Conservation (phyloP, 2,329 filamentous ascomycete genomes). For the Botryosphaeria dothidea region DNA sequence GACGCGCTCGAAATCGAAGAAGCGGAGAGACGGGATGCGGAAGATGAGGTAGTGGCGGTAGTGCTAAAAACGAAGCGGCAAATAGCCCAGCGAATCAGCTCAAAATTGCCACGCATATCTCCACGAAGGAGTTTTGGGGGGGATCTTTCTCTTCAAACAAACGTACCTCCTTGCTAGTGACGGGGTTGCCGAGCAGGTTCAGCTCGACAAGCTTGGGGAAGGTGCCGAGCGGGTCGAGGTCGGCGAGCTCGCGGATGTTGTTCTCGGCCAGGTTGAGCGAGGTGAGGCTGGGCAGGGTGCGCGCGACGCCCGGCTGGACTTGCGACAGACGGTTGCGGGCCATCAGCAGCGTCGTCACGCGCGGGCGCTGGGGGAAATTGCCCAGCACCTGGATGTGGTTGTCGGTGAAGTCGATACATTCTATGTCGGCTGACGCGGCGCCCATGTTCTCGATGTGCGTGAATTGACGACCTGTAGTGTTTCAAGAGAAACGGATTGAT, state of each 20-base stretch:
- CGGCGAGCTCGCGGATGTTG: conserved; percentile 77
- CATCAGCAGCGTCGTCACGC: conserved; percentile 82
- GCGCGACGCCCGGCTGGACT: conserved; percentile 75
- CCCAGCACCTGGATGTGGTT: conserved; percentile 89
- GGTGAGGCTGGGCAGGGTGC: conserved; percentile 76
- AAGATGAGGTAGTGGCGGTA: conserved; percentile 93
- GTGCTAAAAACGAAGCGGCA: too few relatives aligned
- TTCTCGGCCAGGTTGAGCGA: conserved; percentile 85
- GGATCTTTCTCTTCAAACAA: conserved; percentile 37
- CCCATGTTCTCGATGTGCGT: conserved; percentile 96
- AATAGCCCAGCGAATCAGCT: too few relatives aligned
- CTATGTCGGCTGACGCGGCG: conserved; percentile 77
- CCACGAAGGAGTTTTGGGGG: too few relatives aligned
- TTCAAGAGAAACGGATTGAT: conserved; percentile 48
- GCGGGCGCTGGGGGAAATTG: conserved; percentile 90
- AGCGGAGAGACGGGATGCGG: conserved; percentile 80
- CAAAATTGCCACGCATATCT: too few relatives aligned
- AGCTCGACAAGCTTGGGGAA: conserved; percentile 76
- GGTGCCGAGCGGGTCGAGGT: conserved; percentile 75
- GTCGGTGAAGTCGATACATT: conserved; percentile 97
- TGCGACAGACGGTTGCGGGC: conserved; percentile 83
- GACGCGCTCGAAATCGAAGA: conserved; percentile 90
- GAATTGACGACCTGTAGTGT: conserved; percentile 88
- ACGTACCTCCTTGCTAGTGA: conserved; percentile 83
- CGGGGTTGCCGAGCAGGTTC: conserved; percentile 81